phyloP scores from a whole-genome alignment of 148 eudicot genomes.

The Mesembryanthemum crystallinum region DNA sequence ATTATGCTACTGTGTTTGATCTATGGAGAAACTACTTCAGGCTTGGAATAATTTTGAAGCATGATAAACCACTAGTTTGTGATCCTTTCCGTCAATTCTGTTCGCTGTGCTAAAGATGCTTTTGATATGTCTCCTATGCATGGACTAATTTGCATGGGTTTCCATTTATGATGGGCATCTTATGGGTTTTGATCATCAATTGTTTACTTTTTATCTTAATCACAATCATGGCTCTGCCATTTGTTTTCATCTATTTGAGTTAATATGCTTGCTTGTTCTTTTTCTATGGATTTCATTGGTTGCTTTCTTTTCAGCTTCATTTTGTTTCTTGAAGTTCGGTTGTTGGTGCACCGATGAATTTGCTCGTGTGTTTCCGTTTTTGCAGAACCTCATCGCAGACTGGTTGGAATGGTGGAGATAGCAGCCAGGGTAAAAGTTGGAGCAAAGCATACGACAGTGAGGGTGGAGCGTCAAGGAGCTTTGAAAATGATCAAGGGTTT shows the following conservation, averaged over 20 bases:
- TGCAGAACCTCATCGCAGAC: slow-evolving; percentile 19
- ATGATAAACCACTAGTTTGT: too few relatives aligned
- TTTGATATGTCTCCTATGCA: too few relatives aligned
- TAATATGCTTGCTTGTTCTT: not conserved
- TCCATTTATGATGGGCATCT: not conserved
- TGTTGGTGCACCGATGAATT: too few relatives aligned
- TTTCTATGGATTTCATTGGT: not conserved
- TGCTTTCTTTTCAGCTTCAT: too few relatives aligned
- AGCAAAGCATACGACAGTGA: not conserved
- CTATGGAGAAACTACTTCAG: too few relatives aligned
- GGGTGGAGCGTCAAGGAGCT: slow-evolving; percentile 5
- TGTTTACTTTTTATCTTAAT: not conserved
- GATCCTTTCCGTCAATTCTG: too few relatives aligned
- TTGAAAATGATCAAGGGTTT: slow-evolving; percentile 28
- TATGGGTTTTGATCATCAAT: not conserved
- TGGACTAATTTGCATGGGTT: too few relatives aligned
- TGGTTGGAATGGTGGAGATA: slow-evolving; percentile 25
- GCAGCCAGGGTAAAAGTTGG: slow-evolving; percentile 11
- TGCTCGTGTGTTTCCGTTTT: not conserved
- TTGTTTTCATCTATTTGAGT: not conserved
- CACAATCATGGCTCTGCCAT: too few relatives aligned
- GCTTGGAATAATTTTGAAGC: too few relatives aligned
- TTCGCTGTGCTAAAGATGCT: too few relatives aligned
- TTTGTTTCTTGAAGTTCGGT: too few relatives aligned
- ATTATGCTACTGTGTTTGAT: too few relatives aligned